Evolutionary conservation across 352 stramenopile genomes (phyloP), one percentile per base, ranked within the genome.

Genomic region (Phytophthora litchii): DNA sequence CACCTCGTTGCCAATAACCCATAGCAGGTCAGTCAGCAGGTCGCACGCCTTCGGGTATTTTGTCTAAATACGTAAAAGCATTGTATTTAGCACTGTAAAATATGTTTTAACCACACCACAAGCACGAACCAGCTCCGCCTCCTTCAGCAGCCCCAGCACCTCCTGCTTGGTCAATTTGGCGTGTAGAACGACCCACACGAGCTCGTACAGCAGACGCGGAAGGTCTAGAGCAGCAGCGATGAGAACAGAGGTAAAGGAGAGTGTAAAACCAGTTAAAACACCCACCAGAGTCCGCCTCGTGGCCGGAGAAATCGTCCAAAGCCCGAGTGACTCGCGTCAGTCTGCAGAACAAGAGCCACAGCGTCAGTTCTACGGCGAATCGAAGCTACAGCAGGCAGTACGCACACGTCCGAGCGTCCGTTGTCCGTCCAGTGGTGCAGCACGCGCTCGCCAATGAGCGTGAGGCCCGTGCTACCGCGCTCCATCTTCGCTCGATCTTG

Each of bases 1-100:
- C n/a, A 94, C 77, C 52, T 94, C 82, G 38, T 90, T 90, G 55
- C 68, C 70, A 16, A 91, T 75, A 38, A 91, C 73, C 85, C 82
- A 94, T 6, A 92, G 47, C 23, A 94, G 54, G 56, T 94, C 85
- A 9, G 76, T 76, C 45, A 94, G 62, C 36, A 87, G 59, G 65
- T 89, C 75, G 36, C 74, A 81, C 12, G 67, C 74, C 25, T 71
- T 64, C 0, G 55, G 23, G 31, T 70, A 51, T 17, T 47, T 68
- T 4, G 50, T 53, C 77, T 87, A 48, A 5, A 40, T 4, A 13
- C 8, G 16, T 25, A 36, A 46, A 25, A 45, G 0, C 10, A 38
- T 32, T 27, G 47, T 42, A 53, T 27, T 27, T 27, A 27, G 23
- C 23, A 27, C 23, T 5, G 23, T 3, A 27, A 5, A 27, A 5